A percentile compares a stretch with the other conserved stretches of the same genome.
These are phyloP conservation scores for Fibroporia radiculosa DNA, from an alignment of 768 basidiomycete genomes.

Conservation along the genomic window DNA sequence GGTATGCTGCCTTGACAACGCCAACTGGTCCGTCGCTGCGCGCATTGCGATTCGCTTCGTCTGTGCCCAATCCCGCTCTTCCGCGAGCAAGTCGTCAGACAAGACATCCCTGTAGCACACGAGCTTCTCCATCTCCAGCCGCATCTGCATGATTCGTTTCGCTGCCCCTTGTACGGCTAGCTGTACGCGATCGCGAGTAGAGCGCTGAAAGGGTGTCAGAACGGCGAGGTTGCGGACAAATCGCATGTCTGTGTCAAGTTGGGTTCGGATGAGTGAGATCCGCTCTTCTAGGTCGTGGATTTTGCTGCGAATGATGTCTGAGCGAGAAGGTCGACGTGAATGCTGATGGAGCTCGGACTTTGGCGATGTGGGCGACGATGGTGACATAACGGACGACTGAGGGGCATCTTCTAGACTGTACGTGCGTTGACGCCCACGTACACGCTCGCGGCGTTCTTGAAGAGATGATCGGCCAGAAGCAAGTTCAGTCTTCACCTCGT, in stretches of 20 bases:
- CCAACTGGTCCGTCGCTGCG: conserved; percentile 60
- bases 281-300: conserved; percentile 57
- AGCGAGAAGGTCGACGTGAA: conserved; percentile 40
- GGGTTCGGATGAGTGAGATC: conserved; percentile 43
- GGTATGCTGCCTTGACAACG: conserved; percentile 11
- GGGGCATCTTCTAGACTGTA: conserved; percentile 25
- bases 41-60: conserved; percentile 67
- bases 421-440: conserved; percentile 23
- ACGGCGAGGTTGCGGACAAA: conserved; percentile 76
- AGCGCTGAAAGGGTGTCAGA: conserved; percentile 80
- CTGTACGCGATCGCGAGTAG: conserved; percentile 72
- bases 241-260: conserved; percentile 63
- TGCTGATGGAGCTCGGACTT: conserved; percentile 8
- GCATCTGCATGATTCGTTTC: conserved; percentile 54
- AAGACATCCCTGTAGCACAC: conserved; percentile 74
- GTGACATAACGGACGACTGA: conserved; percentile 4
- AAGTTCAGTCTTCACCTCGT: conserved; percentile 79
- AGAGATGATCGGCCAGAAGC: conserved; percentile 36
- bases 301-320: conserved; percentile 50
- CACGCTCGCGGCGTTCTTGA: conserved; percentile 22
- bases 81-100: conserved; percentile 63
- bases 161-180: conserved; percentile 53
- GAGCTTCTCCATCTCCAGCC: conserved; percentile 67
- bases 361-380: conserved; percentile 8
- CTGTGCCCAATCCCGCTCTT: conserved; percentile 55